phyloP scores from a whole-genome alignment of 768 basidiomycete genomes.

The Trametopsis cervina region DNA sequence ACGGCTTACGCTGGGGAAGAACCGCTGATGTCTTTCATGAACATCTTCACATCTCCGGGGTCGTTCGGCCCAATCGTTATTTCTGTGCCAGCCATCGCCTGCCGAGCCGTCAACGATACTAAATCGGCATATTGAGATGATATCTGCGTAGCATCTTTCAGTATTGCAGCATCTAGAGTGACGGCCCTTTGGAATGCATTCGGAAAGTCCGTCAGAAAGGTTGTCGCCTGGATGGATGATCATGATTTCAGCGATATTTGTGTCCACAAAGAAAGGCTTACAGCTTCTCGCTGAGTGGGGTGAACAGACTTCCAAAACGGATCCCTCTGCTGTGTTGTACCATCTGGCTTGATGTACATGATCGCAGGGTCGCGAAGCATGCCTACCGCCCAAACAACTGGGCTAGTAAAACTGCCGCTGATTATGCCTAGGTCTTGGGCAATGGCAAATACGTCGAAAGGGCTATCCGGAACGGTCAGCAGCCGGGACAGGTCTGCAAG shows the following conservation, averaged over 20 bases:
- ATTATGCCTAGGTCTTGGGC: conserved; percentile 22
- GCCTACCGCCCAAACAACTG: conserved; percentile 24
- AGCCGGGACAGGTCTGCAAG: too few species aligned
- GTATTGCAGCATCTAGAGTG: conserved; percentile 19
- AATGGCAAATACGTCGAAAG: conserved; percentile 20
- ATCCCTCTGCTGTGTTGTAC: conserved; percentile 9
- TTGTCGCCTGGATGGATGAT: conserved; percentile 12
- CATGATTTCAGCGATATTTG: background rate
- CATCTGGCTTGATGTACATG: conserved; percentile 14
- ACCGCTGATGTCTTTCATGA: conserved; percentile 16
- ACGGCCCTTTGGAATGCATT: conserved; percentile 14
- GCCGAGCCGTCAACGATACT: conserved; percentile 21
- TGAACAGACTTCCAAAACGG: conserved; percentile 15
- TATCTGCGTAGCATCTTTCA: conserved; percentile 15
- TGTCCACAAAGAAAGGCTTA: conserved; percentile 5
- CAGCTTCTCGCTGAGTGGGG: conserved; percentile 2
- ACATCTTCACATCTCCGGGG: conserved; percentile 20
- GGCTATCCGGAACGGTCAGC: background rate
- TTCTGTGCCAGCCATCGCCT: conserved; percentile 21
- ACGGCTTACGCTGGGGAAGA: background rate
- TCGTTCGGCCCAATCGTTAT: conserved; percentile 19
- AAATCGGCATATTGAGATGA: conserved; percentile 20
- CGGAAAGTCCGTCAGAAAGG: conserved; percentile 15
- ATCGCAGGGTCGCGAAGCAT: conserved; percentile 21
- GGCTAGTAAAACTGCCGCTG: conserved; percentile 6